Evolutionary conservation across 2,329 filamentous ascomycete species (phyloP).

Genomic region (Immersiporthe knoxdaviesiana): DNA sequence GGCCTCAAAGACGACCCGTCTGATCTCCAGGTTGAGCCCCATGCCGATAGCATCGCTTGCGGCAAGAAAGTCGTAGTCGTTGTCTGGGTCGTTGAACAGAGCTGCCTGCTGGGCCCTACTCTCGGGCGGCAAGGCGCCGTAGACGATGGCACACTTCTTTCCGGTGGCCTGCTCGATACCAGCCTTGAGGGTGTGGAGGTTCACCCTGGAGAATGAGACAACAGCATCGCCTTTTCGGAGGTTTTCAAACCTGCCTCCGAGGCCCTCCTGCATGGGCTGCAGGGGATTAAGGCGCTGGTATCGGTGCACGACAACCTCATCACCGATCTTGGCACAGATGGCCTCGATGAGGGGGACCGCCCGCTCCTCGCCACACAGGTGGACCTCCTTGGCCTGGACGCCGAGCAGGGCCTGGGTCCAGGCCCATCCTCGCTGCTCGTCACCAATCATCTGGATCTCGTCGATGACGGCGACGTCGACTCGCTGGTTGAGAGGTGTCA

Average conservation of each 20-base stretch:
- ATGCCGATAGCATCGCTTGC: constrained; percentile 97
- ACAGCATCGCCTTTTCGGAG: constrained; percentile 89
- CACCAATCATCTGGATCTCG: constrained; percentile 96
- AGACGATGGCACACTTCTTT: constrained; percentile 86
- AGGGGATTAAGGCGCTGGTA: constrained; percentile 86
- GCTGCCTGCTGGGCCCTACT: constrained; percentile 88
- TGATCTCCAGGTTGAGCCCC: constrained; percentile 92
- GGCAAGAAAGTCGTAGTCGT: constrained; percentile 92
- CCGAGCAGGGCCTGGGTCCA: constrained; percentile 93
- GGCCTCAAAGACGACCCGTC: constrained; percentile 85
- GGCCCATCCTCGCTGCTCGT: constrained; percentile 80
- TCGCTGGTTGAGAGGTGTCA: constrained; percentile 60
- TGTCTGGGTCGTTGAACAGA: constrained; percentile 92
- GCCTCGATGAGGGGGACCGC: constrained; percentile 78
- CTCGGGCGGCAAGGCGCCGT: constrained; percentile 88
- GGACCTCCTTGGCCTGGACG: constrained; percentile 83
- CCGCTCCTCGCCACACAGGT: constrained; percentile 89
- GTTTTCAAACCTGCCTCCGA: constrained; percentile 65
- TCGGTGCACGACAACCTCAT: constrained; percentile 77
- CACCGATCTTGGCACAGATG: constrained; percentile 77
- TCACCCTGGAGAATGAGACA: constrained; percentile 81
- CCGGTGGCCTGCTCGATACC: constrained; percentile 77
- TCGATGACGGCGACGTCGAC: constrained; percentile 95
- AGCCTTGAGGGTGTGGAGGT: constrained; percentile 78
- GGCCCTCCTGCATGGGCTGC: constrained; percentile 63